phyloP scores from a whole-genome alignment of 192 early-diverging fungal genomes.

The Coemansia sp. region DNA sequence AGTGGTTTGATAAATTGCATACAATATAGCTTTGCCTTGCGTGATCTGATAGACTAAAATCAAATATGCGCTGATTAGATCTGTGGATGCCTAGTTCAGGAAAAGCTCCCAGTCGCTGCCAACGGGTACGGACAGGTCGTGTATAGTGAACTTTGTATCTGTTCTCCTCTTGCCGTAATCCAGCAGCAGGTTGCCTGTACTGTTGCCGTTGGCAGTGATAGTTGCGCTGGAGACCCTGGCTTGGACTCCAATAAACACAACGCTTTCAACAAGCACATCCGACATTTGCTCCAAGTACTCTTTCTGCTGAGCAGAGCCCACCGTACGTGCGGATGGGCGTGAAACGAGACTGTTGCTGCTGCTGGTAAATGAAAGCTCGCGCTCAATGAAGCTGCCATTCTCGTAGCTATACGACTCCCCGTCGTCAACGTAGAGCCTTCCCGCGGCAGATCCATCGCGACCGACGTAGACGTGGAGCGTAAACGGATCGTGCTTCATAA shows the following conservation, averaged over 20 bases:
- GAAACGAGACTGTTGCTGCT: slow-evolving; percentile 27
- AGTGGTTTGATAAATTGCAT: too few relatives aligned
- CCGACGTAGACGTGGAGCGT: slow-evolving; percentile 85
- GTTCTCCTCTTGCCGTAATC: slow-evolving; percentile 8
- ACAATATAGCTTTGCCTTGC: too few relatives aligned
- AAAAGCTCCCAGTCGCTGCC: slow-evolving; percentile 3
- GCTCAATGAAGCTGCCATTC: slow-evolving; percentile 68
- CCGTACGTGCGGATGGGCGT: slow-evolving; percentile 32
- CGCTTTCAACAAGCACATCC: neutral
- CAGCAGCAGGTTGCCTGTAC: neutral
- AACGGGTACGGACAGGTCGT: neutral
- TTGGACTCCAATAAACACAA: neutral
- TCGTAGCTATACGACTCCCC: slow-evolving; percentile 76
- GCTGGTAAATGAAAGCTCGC: slow-evolving; percentile 32
- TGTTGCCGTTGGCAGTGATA: neutral
- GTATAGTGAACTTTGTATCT: neutral
- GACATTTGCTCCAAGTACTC: neutral
- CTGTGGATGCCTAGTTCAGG: too few relatives aligned
- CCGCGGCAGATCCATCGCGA: slow-evolving; percentile 65
- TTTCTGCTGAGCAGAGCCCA: slow-evolving; percentile 15
- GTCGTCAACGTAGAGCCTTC: slow-evolving; percentile 91
- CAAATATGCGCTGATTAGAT: too few relatives aligned
- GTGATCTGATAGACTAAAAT: too few relatives aligned
- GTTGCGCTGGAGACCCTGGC: neutral
- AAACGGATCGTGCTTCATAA: slow-evolving; percentile 86